Evolutionary conservation across 2,329 filamentous ascomycete species (phyloP), one percentile per base, ranked within the genome.

Genomic region (Falciphora oryzae): DNA sequence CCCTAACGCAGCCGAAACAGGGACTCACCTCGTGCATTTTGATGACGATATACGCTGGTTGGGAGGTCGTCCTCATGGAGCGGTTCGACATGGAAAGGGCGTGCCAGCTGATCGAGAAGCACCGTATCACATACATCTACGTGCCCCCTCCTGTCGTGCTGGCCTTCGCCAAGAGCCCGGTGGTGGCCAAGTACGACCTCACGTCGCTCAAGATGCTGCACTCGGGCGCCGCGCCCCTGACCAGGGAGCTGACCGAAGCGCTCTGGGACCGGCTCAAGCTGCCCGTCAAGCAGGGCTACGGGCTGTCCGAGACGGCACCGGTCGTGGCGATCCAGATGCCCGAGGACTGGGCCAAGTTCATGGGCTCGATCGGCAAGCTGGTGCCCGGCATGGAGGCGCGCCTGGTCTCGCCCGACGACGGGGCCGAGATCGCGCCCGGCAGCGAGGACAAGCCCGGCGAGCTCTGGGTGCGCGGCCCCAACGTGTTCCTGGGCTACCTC

Each of bases 231-330:
- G 93, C 94, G 0, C 94, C 94, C 0, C 79, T 97, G 57, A 94
- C 92, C 0, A 80, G 81, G 38, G 92, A 97, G 67, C 83, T 98
- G 2, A 90, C 94, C 1, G 86, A 92, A 64, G 84, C 86, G 11
- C 85, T 95, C 3, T 91, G 91, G 80, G 76, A 84, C 27, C 86
- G 93, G 10, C 85, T 95, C 65, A 87, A 87, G 63, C 82, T 96
- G 27, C 89, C 89, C 2, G 87, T 97, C 66, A 97, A 97, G 80
- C 94, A 98, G 77, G 93, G 91, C 25, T 98, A 97, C 73, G 94
- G 94, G 0, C 82, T 98, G 6, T 92, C 88, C 6, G 94, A 98
- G 79, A 96, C 92, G 18, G 89, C 89, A 31, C 93, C 93, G 0
- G 89, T 87, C 1, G 91, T 91, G 0, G 89, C 92, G 70, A 85